Conservation (phyloP, 2,329 filamentous ascomycete species). For the Raffaelea albimanens region DNA sequence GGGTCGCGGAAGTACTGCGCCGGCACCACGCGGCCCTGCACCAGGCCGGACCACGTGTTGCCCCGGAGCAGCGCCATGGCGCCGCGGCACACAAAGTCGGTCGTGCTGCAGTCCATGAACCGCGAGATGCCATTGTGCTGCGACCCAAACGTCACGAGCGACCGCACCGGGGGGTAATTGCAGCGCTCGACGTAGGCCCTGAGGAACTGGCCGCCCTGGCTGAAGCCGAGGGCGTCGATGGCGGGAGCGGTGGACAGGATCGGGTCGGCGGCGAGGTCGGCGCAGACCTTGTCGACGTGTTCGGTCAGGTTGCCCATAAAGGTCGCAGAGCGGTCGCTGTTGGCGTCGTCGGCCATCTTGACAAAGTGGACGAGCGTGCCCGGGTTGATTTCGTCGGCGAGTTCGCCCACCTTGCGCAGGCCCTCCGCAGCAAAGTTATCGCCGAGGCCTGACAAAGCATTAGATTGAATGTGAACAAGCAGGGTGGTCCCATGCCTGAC, state of each 20-base stretch:
- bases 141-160: slow-evolving; percentile 77
- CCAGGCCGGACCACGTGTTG: slow-evolving; percentile 71
- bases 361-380: slow-evolving; percentile 80
- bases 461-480: too few species aligned
- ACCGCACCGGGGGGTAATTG: slow-evolving; percentile 64
- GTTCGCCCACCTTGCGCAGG: slow-evolving; percentile 58
- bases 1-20: slow-evolving; percentile 89
- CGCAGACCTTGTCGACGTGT: slow-evolving; percentile 70
- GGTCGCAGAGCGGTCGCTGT: slow-evolving; percentile 67
- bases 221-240: slow-evolving; percentile 88
- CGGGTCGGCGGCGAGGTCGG: slow-evolving; percentile 62
- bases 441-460: slow-evolving; percentile 34
- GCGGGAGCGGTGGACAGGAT: slow-evolving; percentile 75
- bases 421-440: slow-evolving; percentile 71
- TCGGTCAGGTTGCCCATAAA: slow-evolving; percentile 85
- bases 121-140: slow-evolving; percentile 88
- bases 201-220: slow-evolving; percentile 93
- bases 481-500: too few species aligned
- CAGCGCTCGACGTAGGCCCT: slow-evolving; percentile 83
- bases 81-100: slow-evolving; percentile 72
- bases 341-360: slow-evolving; percentile 55
- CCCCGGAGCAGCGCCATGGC: slow-evolving; percentile 69
- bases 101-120: slow-evolving; percentile 63
- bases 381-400: slow-evolving; percentile 65
- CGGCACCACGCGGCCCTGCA: slow-evolving; percentile 74